Evolutionary conservation across 225 moss, liverwort and hornwort genomes (phyloP).

Genomic region (Sphagnum contortum): DNA sequence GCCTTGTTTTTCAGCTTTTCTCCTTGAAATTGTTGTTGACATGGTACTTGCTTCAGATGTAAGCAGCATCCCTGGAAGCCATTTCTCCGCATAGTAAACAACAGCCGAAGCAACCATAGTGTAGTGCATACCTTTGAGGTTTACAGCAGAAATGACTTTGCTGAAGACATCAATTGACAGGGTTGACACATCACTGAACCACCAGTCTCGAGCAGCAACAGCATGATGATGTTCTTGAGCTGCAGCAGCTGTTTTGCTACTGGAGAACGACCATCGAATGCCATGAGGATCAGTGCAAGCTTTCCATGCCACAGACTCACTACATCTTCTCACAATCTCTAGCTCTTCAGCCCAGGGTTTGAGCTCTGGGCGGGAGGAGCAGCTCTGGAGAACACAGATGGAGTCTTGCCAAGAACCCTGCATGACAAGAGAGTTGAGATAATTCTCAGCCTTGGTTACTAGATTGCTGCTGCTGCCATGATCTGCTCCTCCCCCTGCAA

Average conservation of each 20-base stretch:
- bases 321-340: constrained; percentile 63
- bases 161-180: constrained; percentile 18
- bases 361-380: constrained; percentile 39
- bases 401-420: constrained; percentile 81
- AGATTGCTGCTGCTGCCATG: no score
- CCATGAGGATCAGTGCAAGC: constrained; percentile 72
- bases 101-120: constrained; percentile 17
- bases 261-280: constrained; percentile 76
- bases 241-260: constrained; percentile 18
- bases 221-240: not conserved
- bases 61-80: constrained; percentile 1
- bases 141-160: constrained; percentile 17
- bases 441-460: not conserved
- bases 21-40: no score
- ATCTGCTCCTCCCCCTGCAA: constrained; percentile 64
- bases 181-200: constrained; percentile 21
- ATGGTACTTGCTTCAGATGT: no score
- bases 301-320: constrained; percentile 85
- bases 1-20: constrained; percentile 1
- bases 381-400: constrained; percentile 57
- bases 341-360: constrained; percentile 61
- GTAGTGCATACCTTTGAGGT: constrained; percentile 13
- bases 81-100: constrained; percentile 20
- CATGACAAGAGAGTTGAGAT: constrained; percentile 54
- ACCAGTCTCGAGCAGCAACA: constrained; percentile 26